phyloP scores from a whole-genome alignment of 1,284 basidiomycete species.

The Tranzscheliella williamsii region DNA sequence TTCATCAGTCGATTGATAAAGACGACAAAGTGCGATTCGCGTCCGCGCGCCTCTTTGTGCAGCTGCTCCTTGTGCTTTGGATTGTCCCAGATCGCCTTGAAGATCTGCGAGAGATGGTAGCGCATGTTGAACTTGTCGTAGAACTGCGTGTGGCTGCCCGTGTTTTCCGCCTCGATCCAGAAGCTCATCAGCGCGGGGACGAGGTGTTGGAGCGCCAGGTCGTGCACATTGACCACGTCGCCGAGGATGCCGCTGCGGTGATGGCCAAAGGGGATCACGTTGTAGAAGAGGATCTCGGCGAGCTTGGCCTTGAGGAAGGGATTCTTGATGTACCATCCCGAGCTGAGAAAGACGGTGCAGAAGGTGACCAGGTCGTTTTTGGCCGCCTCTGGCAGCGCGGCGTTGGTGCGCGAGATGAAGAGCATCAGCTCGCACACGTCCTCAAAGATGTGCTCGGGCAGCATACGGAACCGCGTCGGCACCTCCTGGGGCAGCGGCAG shows the following conservation, averaged over 20 bases:
- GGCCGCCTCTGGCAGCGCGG: conserved; percentile 75
- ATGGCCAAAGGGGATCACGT: conserved; percentile 75
- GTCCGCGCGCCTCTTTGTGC: conserved; percentile 36
- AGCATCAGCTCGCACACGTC: conserved; percentile 86
- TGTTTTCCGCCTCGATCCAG: conserved; percentile 97
- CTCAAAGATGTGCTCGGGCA: conserved; percentile 93
- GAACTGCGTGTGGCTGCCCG: conserved; percentile 95
- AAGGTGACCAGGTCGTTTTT: conserved; percentile 86
- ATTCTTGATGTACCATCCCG: conserved; percentile 96
- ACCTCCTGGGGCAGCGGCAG: conserved; percentile 80
- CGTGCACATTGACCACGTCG: conserved; percentile 79
- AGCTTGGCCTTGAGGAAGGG: conserved; percentile 98
- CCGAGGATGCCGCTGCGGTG: conserved; percentile 79
- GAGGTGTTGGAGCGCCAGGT: conserved; percentile 80
- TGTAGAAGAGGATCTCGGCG: conserved; percentile 87
- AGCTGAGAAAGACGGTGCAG: conserved; percentile 86
- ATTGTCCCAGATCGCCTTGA: conserved; percentile 57
- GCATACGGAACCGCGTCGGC: conserved; percentile 78
- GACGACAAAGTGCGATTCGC: conserved; percentile 66
- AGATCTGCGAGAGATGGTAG: conserved; percentile 59
- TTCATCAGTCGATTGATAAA: conserved; percentile 99
- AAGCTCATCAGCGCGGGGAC: conserved; percentile 92
- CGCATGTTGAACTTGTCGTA: conserved; percentile 92
- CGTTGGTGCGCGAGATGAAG: conserved; percentile 76
- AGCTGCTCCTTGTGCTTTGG: conserved; percentile 55